Evolutionary conservation across 225 moss, liverwort and hornwort species (phyloP), one percentile per base, ranked within the genome.

Genomic region (Pseudisothecium myosuroides): DNA sequence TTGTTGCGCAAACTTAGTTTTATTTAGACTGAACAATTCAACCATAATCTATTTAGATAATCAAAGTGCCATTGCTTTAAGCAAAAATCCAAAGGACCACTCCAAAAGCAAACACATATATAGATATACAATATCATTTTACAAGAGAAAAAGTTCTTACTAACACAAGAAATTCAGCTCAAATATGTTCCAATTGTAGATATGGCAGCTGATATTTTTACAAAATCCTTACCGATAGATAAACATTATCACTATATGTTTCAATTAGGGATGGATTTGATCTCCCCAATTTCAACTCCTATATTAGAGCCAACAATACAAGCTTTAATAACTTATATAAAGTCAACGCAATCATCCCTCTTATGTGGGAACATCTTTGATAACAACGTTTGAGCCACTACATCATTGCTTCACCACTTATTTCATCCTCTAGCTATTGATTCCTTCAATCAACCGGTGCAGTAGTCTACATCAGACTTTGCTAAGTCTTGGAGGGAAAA

Each of bases 321-420:
- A 64, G 17, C 17, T 64, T 64, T 64, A 64, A 17, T 64, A 5
- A 64, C 17, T 27, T 43, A 12, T 26, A 43, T 27, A 72, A 43
- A 41, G 41, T 2, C 9, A 26, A 2, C 1, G 1, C 27, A 9
- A 15, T 3, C 5, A 15, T 43, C 15, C 1, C 0, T 43, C 4
- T 72, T 24, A 15, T 43, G 5, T 72, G 0, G 15, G 3, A 72
- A 9, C 4, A 17, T 43, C 15, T 15, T 0, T 41, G 0, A 5
- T 9, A 0, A 72, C 1, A 1, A 43, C 9, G 26, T 26, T 5
- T 9, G 15, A 71, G 11, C 8, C 5, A 71, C 39, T 6, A n/a
- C 6, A 68, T 64, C 34, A 8, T 64, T 64, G 5, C 64, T 34
- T 64, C 27, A 32, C 17, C 17, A 37, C 10, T 36, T 37, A 37